Base-by-base conservation (phyloP, 345 rosid species). In the Eucalyptus pauciflora region DNA sequence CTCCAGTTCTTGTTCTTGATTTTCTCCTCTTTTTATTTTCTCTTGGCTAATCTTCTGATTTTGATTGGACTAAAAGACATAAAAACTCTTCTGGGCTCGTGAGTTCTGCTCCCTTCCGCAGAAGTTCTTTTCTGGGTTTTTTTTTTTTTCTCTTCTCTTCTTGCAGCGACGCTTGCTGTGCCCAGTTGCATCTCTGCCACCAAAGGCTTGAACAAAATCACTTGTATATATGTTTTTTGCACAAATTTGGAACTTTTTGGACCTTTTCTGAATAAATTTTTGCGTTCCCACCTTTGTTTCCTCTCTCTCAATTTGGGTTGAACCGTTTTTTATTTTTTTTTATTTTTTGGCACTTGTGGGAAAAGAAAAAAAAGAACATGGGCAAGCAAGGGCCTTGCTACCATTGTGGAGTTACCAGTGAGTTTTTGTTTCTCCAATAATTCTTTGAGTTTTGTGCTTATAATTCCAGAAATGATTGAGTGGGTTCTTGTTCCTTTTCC, bases 351-450 rank as follows among this genome's bases (percentile, higher is more conserved):
- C 60, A 86, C 86, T 91, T 86, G 88, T 69, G 87, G 48, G 56
- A 5, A n/a, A 58, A 89, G 50, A 76, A 17, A 69, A 87, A 86
- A 86, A 90, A 87, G 92, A 86, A 91, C 52, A 96, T 97, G 99
- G 99, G 99, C 88, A 97, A 97, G 96, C 99, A 96, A 94, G 99
- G 99, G 49, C 99, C 99, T 93, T 97, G 99, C 96, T 94, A 90
- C 88, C 99, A 97, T 96, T 96, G 99, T 95, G 99, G 99, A 94
- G 99, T 95, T 94, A 94, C 98, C 93, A 97, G 99, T 97, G 99
- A 96, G 99, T 97, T 93, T 91, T 94, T 96, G 86, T 71, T 89
- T 54, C 86, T 69, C 52, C 64, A 51, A 20, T 25, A 24, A 46
- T 50, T 50, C 48, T 87, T 5, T 49, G 50, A 25, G 17, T 76